Evolutionary conservation across 176 grass and related monocot species (phyloP).

Genomic region (Carex kokanica): DNA sequence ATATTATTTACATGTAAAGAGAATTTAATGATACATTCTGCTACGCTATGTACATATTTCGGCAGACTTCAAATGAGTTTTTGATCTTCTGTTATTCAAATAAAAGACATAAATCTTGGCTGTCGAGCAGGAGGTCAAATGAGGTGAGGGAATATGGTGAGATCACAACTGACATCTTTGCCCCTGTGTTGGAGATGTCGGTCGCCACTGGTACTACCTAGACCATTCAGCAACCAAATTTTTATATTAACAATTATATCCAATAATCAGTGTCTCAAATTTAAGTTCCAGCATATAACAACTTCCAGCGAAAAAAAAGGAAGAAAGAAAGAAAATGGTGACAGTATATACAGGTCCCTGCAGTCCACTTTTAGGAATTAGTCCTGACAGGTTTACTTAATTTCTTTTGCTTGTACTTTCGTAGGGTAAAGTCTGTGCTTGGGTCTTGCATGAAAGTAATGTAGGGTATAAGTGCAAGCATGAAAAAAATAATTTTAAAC

Average conservation of each 20-base stretch:
- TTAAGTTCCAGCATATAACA: not conserved
- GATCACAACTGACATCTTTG: slow-evolving; percentile 48
- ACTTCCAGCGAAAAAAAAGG: not conserved
- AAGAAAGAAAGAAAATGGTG: not conserved
- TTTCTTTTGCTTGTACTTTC: not conserved
- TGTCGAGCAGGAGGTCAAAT: slow-evolving; percentile 59
- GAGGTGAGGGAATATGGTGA: slow-evolving; percentile 66
- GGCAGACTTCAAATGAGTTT: slow-evolving; percentile 2
- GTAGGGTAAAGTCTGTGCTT: not conserved
- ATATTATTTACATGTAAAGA: slow-evolving; percentile 16
- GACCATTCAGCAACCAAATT: slow-evolving; percentile 30
- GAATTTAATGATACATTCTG: not conserved
- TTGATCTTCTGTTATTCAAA: slow-evolving; percentile 14
- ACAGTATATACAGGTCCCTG: not conserved
- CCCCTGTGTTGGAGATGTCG: slow-evolving; percentile 50
- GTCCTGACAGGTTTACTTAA: not conserved
- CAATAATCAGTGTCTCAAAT: not conserved
- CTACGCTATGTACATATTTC: not conserved
- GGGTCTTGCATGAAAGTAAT: not conserved
- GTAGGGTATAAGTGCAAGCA: not conserved
- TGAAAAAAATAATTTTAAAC: slow-evolving; percentile 6
- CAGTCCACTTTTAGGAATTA: not conserved
- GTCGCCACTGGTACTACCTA: slow-evolving; percentile 58
- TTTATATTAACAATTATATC: not conserved
- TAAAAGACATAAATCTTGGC: not conserved